These are phyloP conservation scores for Pneumocystis sp. DNA, from an alignment of 1,139 yeast species.

Conservation along the genomic window DNA sequence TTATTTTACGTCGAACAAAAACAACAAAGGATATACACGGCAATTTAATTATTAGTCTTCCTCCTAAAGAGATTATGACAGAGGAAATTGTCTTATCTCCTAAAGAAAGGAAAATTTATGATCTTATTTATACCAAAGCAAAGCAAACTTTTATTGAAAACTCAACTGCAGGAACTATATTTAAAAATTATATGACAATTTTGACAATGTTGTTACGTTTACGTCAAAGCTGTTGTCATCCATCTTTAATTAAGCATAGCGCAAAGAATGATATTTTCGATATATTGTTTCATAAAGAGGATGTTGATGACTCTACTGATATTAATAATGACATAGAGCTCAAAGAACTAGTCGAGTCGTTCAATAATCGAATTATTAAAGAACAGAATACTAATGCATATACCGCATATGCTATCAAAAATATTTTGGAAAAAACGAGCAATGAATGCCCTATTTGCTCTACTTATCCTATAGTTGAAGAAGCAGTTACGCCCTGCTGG, in stretches of 20 bases:
- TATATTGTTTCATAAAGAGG: constrained; percentile 3
- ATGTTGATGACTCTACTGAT: constrained; percentile 6
- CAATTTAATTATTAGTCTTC: constrained; percentile 56
- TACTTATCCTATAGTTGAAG: constrained; percentile 41
- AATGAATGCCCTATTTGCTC: constrained; percentile 81
- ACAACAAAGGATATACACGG: constrained; percentile 68
- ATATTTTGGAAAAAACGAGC: constrained; percentile 27
- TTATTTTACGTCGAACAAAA: constrained; percentile 72
- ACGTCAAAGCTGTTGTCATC: constrained; percentile 81
- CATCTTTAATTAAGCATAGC: constrained; percentile 26
- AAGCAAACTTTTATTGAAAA: constrained; percentile 53
- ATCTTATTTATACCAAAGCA: constrained; percentile 56
- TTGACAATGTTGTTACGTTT: constrained; percentile 69
- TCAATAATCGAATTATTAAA: constrained; percentile 13
- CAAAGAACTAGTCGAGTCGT: constrained; percentile 17
- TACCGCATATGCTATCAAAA: constrained; percentile 27
- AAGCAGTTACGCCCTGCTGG: constrained; percentile 62
- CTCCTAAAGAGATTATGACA: constrained; percentile 57
- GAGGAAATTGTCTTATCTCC: constrained; percentile 54
- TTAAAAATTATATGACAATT: constrained; percentile 63
- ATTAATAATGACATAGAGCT: constrained; percentile 17
- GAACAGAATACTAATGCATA: constrained; percentile 19
- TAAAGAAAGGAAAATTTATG: constrained; percentile 51
- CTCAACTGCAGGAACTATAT: constrained; percentile 47
- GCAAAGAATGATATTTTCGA: constrained; percentile 9